These are phyloP conservation scores for Alectoria sarmentosa DNA, from an alignment of 495 filamentous ascomycete genomes.

Conservation along the genomic window DNA sequence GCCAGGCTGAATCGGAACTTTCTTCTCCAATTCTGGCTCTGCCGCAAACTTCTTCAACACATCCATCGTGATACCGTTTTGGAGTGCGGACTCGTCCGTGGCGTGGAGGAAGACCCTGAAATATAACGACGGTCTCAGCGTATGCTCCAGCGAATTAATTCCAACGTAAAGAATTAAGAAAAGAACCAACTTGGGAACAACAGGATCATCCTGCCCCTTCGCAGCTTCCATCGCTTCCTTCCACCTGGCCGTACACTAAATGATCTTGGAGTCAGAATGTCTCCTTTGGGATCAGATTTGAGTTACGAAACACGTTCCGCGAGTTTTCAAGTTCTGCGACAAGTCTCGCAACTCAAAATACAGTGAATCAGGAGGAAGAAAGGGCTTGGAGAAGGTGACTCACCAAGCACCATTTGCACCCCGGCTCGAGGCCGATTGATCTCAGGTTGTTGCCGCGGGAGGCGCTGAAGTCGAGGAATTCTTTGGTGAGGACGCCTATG, in stretches of 20 bases:
- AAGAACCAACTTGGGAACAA: slow-evolving; percentile 30
- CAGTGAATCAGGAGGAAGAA: no score
- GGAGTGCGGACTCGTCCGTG: slow-evolving; percentile 26
- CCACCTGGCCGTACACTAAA: slow-evolving; percentile 43
- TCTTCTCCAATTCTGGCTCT: slow-evolving; percentile 24
- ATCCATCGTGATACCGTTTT: slow-evolving; percentile 28
- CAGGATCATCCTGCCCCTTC: slow-evolving; percentile 32
- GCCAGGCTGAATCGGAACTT: slow-evolving; percentile 20
- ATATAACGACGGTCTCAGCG: background rate
- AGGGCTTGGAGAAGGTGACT: no score
- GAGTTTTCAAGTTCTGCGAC: no score
- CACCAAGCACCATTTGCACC: slow-evolving; percentile 57
- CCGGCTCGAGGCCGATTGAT: slow-evolving; percentile 42
- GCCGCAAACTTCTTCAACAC: slow-evolving; percentile 29
- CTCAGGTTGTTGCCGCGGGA: slow-evolving; percentile 51
- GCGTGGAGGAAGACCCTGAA: slow-evolving; percentile 28
- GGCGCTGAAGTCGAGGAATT: slow-evolving; percentile 54
- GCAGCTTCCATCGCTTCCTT: slow-evolving; percentile 33
- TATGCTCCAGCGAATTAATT: background rate
- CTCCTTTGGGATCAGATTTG: no score
- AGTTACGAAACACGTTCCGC: no score
- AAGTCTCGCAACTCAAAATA: no score
- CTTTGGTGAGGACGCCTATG: slow-evolving; percentile 44
- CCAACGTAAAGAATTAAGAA: no score
- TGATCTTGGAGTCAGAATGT: no score